These are phyloP conservation scores for Lupinus albus DNA, from an alignment of 306 rosid genomes.

Conservation along the genomic window DNA sequence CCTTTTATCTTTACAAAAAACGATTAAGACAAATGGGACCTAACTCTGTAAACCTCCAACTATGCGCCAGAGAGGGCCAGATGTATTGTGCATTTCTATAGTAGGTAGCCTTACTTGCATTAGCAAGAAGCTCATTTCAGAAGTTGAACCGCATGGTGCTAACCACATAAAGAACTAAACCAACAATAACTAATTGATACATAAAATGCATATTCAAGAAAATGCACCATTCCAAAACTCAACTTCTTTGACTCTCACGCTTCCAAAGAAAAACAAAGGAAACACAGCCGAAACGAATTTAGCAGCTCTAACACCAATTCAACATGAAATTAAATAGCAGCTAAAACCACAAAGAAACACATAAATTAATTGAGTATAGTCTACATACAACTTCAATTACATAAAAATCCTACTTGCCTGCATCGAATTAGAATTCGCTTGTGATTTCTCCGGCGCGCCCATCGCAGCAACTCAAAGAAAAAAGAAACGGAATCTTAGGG, in stretches of 20 bases:
- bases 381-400: constrained; percentile 51
- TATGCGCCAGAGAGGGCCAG: not conserved
- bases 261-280: not conserved
- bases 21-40: too few relatives aligned
- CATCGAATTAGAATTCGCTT: constrained; percentile 69
- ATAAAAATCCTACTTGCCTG: constrained; percentile 59
- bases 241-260: not conserved
- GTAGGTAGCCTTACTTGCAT: not conserved
- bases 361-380: constrained; percentile 10
- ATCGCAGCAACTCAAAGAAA: constrained; percentile 47
- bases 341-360: constrained; percentile 37
- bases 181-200: not conserved
- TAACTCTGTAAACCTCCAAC: not conserved
- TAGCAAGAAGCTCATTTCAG: not conserved
- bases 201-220: constrained; percentile 1
- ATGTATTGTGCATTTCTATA: too few relatives aligned
- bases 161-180: not conserved
- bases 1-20: too few relatives aligned
- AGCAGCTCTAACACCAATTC: constrained; percentile 29
- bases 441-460: constrained; percentile 89
- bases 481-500: constrained; percentile 30
- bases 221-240: not conserved
- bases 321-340: constrained; percentile 33
- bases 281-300: constrained; percentile 30
- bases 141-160: not conserved